phyloP scores from a whole-genome alignment of 1,284 basidiomycete species.

The Sanghuangporus weigelae region DNA sequence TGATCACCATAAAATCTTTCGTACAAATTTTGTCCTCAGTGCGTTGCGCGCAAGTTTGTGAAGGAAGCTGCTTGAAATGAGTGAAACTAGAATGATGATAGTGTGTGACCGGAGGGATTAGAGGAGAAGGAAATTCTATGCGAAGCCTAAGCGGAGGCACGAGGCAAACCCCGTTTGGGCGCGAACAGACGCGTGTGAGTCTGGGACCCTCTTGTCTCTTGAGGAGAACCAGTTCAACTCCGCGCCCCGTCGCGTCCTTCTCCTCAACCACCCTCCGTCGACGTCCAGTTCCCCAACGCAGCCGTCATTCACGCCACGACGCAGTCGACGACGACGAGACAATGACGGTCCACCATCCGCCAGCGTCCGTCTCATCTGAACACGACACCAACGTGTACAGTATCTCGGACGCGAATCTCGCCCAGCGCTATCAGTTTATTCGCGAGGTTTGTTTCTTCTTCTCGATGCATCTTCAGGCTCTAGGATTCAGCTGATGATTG shows the following conservation, averaged over 20 bases:
- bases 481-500: slow-evolving; percentile 1
- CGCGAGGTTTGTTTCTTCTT: slow-evolving; percentile 50
- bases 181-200: neutral
- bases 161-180: slow-evolving; percentile 1
- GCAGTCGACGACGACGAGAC: slow-evolving; percentile 7
- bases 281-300: neutral
- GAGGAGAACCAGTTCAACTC: neutral
- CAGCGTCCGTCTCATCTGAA: slow-evolving; percentile 26
- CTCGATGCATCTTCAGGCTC: slow-evolving; percentile 6
- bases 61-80: neutral
- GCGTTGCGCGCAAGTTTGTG: neutral
- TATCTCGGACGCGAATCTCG: slow-evolving; percentile 57
- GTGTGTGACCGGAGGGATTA: neutral
- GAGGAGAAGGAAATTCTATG: neutral
- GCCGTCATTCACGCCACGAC: slow-evolving; percentile 3
- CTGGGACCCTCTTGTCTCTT: neutral
- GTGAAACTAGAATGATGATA: neutral
- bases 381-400: slow-evolving; percentile 45
- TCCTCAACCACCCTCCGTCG: neutral
- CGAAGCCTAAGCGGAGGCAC: slow-evolving; percentile 1
- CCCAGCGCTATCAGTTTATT: slow-evolving; percentile 66
- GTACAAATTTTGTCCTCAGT: neutral
- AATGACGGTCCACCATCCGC: slow-evolving; percentile 4
- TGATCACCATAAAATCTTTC: neutral
- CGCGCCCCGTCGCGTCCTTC: neutral